Percentiles rank a stretch among this genome's conserved stretches.
phyloP scores from a whole-genome alignment of 2,329 filamentous ascomycete species.

The Neopestalotiopsis sp. region DNA sequence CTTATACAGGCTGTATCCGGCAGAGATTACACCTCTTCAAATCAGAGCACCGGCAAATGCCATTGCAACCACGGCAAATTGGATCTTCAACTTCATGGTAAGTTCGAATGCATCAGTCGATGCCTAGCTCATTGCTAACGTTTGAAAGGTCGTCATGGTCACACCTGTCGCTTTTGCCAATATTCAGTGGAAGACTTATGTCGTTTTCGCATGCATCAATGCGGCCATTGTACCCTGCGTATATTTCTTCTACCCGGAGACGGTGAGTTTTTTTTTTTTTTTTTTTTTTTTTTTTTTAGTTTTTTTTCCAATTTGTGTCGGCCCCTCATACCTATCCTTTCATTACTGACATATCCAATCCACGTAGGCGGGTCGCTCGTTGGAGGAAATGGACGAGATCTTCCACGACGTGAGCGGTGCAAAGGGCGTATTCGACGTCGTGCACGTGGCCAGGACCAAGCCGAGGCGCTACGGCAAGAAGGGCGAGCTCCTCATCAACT shows the following conservation, averaged over 20 bases:
- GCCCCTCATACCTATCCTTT: not conserved
- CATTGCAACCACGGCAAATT: slow-evolving; percentile 21
- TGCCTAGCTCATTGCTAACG: too few species aligned
- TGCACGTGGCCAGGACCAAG: slow-evolving; percentile 12
- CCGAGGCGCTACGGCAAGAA: slow-evolving; percentile 17
- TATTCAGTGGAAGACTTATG: slow-evolving; percentile 17
- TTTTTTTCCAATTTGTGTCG: not conserved
- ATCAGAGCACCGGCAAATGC: slow-evolving; percentile 18
- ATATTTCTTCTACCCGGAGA: slow-evolving; percentile 16
- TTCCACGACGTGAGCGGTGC: slow-evolving; percentile 15
- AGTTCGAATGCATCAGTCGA: not conserved
- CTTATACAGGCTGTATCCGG: slow-evolving; percentile 12
- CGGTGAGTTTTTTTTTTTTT: not conserved
- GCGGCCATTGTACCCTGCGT: slow-evolving; percentile 11
- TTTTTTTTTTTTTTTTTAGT: not conserved
- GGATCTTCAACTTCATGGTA: slow-evolving; percentile 30
- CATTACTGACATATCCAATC: not conserved
- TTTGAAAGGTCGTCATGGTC: slow-evolving; percentile 2
- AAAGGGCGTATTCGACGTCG: slow-evolving; percentile 13
- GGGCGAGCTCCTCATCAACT: slow-evolving; percentile 16
- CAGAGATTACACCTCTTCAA: slow-evolving; percentile 21
- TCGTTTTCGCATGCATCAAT: slow-evolving; percentile 16
- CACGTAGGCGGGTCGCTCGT: not conserved
- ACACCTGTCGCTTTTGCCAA: slow-evolving; percentile 13
- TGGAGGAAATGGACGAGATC: slow-evolving; percentile 19